Percentiles rank a stretch among this genome's conserved stretches.
phyloP scores from a whole-genome alignment of 257 asterid species.

The Nicotiana sylvestris region DNA sequence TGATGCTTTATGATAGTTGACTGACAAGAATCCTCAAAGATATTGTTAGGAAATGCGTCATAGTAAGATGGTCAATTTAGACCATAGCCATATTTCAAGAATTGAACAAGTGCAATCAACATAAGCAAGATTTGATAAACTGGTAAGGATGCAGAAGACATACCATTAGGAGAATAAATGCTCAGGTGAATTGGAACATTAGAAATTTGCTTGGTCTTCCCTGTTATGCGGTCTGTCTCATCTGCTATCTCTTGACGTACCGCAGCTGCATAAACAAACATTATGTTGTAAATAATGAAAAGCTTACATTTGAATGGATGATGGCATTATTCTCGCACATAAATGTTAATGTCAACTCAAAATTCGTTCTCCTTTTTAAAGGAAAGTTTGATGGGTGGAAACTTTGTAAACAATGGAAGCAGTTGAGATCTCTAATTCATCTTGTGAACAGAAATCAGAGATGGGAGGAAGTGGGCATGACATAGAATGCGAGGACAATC shows the following conservation, averaged over 20 bases:
- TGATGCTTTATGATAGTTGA: neutral
- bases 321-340: neutral
- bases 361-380: no score
- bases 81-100: no score
- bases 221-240: constrained; percentile 95
- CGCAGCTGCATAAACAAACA: constrained; percentile 57
- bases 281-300: neutral
- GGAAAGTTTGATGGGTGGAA: no score
- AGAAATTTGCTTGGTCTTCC: constrained; percentile 82
- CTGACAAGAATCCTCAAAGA: neutral
- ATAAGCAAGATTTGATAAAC: neutral
- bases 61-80: neutral
- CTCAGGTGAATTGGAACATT: constrained; percentile 92
- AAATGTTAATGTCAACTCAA: neutral
- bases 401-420: neutral
- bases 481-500: neutral
- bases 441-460: neutral
- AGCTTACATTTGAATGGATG: neutral
- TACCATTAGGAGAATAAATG: constrained; percentile 91
- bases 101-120: neutral
- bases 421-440: neutral
- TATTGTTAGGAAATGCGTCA: neutral
- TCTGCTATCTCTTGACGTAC: constrained; percentile 90
- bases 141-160: constrained; percentile 15
- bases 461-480: neutral